Percentiles rank a stretch among this genome's conserved stretches.
Evolutionary conservation across 352 stramenopile species (phyloP).

Genomic region (Pythium rhizo-oryzae): DNA sequence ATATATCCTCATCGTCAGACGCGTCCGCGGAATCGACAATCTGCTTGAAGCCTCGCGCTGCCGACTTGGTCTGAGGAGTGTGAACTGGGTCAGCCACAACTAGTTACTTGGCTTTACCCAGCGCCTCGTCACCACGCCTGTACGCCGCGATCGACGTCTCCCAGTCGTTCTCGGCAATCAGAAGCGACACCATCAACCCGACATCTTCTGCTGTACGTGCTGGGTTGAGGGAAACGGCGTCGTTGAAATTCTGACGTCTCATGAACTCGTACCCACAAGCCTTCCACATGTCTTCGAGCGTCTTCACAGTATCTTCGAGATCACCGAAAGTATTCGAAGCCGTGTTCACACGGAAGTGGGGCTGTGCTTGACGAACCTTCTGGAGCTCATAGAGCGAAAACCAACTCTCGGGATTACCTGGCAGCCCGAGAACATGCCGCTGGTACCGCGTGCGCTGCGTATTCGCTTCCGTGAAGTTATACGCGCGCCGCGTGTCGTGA

Average conservation of each 20-base stretch:
- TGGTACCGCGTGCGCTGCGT: too few relatives aligned
- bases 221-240: not conserved
- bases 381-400: too few relatives aligned
- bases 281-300: conserved; percentile 6
- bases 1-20: too few relatives aligned
- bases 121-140: not conserved
- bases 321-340: not conserved
- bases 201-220: conserved; percentile 11
- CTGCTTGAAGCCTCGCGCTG: too few relatives aligned
- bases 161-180: conserved; percentile 14
- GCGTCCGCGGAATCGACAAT: too few relatives aligned
- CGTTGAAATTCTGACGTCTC: conserved; percentile 3
- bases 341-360: too few relatives aligned
- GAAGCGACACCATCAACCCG: conserved; percentile 1
- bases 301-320: not conserved
- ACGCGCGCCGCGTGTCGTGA: too few relatives aligned
- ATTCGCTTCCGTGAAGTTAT: too few relatives aligned
- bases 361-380: too few relatives aligned
- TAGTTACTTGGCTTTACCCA: conserved; percentile 2
- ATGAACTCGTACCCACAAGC: conserved; percentile 2
- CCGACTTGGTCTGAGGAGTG: conserved; percentile 7
- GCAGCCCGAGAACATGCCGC: too few relatives aligned
- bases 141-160: conserved; percentile 12
- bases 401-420: too few relatives aligned
- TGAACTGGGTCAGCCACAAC: conserved; percentile 6